Evolutionary conservation across 2,329 filamentous ascomycete species (phyloP).

Genomic region (Exophiala bonariae): DNA sequence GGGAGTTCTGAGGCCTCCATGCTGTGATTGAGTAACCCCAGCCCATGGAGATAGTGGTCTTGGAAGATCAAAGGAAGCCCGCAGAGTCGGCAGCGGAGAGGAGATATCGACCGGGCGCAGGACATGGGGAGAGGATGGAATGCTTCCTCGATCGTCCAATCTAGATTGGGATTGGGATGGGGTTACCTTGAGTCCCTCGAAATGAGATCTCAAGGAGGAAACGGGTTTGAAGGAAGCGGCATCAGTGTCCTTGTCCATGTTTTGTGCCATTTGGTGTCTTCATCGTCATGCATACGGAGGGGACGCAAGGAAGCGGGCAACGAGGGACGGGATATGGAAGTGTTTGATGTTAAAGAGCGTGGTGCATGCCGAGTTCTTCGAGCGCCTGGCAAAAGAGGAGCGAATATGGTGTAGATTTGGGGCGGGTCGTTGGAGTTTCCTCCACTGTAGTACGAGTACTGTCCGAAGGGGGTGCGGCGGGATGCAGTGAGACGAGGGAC

Average conservation of each 20-base stretch:
- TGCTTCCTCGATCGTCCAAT: slow-evolving; percentile 12
- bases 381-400: no score
- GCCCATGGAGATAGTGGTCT: slow-evolving; percentile 41
- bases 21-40: slow-evolving; percentile 28
- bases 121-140: slow-evolving; percentile 33
- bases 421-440: no score
- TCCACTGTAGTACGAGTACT: no score
- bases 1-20: slow-evolving; percentile 27
- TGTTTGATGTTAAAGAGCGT: no score
- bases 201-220: slow-evolving; percentile 50
- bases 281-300: no score
- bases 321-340: no score
- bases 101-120: slow-evolving; percentile 33
- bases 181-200: slow-evolving; percentile 45
- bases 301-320: no score
- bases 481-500: no score
- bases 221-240: slow-evolving; percentile 39
- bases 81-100: slow-evolving; percentile 31
- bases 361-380: no score
- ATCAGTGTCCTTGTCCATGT: slow-evolving; percentile 23
- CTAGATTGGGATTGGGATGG: slow-evolving; percentile 3
- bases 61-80: slow-evolving; percentile 45
- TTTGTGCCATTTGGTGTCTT: slow-evolving; percentile 13
- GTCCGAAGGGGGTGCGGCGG: no score
- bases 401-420: no score